Conservation (phyloP, 192 early-diverging fungal genomes). For the Mortierella alpina region DNA sequence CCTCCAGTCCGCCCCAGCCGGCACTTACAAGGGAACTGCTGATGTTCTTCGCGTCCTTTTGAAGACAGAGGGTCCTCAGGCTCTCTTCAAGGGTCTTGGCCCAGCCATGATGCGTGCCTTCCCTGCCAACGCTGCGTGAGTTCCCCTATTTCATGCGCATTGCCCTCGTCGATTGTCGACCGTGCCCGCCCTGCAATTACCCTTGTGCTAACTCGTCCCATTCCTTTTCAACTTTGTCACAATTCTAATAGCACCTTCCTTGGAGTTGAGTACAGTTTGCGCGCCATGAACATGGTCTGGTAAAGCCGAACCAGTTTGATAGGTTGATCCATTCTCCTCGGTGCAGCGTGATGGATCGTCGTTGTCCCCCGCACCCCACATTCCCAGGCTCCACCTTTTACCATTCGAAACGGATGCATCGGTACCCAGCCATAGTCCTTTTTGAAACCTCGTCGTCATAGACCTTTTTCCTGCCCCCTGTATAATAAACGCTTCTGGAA, state of each 20-base stretch:
- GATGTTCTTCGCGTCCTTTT: constrained; percentile 72
- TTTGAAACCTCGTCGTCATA: too few species aligned
- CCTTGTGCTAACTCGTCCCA: background rate
- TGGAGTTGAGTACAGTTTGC: constrained; percentile 51
- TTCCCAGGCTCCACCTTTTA: too few species aligned
- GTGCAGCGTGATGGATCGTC: background rate
- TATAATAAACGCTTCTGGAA: too few species aligned
- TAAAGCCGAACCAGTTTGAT: constrained; percentile 3
- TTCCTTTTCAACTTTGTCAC: background rate
- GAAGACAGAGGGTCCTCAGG: constrained; percentile 74
- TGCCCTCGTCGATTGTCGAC: background rate
- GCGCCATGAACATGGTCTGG: constrained; percentile 46
- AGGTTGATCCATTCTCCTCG: background rate
- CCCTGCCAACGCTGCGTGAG: constrained; percentile 85
- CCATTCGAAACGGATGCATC: too few species aligned
- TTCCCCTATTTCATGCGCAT: constrained; percentile 58
- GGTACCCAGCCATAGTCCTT: too few species aligned
- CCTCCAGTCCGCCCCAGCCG: constrained; percentile 87
- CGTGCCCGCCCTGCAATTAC: background rate
- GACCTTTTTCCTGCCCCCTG: too few species aligned
- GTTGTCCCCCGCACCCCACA: background rate
- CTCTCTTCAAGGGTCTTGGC: constrained; percentile 88
- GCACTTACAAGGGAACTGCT: constrained; percentile 82
- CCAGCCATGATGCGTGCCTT: constrained; percentile 91
- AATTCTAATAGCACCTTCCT: constrained; percentile 35